Base-by-base conservation (phyloP, 768 basidiomycete species). In the Hortiboletus flavorubellus region DNA sequence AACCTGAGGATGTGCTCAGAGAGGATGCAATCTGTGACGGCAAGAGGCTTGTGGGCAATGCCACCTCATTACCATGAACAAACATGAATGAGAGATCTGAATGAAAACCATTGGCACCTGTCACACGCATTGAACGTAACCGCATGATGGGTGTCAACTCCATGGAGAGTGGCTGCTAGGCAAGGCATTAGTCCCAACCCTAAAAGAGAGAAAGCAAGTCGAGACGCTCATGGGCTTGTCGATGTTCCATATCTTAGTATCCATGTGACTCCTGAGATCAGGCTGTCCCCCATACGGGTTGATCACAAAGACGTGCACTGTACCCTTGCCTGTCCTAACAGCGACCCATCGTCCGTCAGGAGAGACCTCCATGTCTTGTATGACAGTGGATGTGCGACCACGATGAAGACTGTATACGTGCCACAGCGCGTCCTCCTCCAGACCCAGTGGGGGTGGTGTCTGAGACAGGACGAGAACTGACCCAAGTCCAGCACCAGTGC, bases 281-380 rank as follows among this genome's bases (percentile, higher is more conserved):
- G 86, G 75, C 34, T 75, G 75, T 4, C 91, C 88, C 1, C 90
- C 91, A 54, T 85, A 85, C 5, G 89, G 89, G 66, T 91, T 88
- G 8, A 85, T 75, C 10, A 86, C 81, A 64, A 91, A 93, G 1
- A 92, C 72, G 71, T 93, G 89, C 21, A 85, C 70, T 0, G 83
- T 87, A 53, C 83, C 68, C 60, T 84, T 84, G 64, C 74, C 64
- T 38, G 86, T 90, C n/a, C 78, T 80, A 35, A 91, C 69, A 3
- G 82, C 90, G 16, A 84, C 68, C 87, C 87, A 92, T 35, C 85
- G 69, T 14, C 84, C 85, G 62, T 86, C 85, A 3, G 66, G 58
- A 40, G 69, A 66, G 7, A 67, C 57, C 26, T 70, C 72, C 12
- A 86, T 70, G 12, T 70, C 70, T 50, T 85, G 81, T 14, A 93